Percentiles rank a stretch among this genome's conserved stretches.
Evolutionary conservation across 768 basidiomycete species (phyloP).

Genomic region (Suillus subaureus): DNA sequence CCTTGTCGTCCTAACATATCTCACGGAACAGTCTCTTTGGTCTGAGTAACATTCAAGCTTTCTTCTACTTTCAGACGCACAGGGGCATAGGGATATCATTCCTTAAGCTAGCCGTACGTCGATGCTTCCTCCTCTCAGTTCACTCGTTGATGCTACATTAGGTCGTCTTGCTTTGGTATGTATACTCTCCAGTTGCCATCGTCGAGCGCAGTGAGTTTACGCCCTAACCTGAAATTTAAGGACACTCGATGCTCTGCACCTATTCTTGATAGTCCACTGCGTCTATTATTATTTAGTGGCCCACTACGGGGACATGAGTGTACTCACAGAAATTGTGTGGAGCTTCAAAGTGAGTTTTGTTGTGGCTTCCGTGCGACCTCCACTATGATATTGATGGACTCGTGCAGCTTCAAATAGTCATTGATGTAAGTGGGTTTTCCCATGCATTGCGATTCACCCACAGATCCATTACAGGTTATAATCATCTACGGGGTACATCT

Average conservation of each 20-base stretch:
- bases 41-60: conserved; percentile 2
- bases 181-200: background rate
- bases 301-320: background rate
- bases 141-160: background rate
- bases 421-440: background rate
- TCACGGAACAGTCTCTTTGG: conserved; percentile 5
- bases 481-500: background rate
- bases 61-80: conserved; percentile 3
- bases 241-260: background rate
- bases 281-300: conserved; percentile 1
- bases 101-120: background rate
- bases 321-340: conserved; percentile 5
- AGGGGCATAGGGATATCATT: background rate
- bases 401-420: background rate
- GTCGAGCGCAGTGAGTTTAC: background rate
- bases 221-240: background rate
- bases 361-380: background rate
- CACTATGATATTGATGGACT: background rate
- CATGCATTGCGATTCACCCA: background rate
- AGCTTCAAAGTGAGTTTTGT: conserved; percentile 3
- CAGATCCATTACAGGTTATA: background rate
- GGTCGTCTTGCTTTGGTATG: conserved; percentile 2
- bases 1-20: background rate
- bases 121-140: background rate
- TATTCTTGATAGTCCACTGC: background rate